Conservation (phyloP, 2,329 filamentous ascomycete genomes). For the Diaporthe longicolla region DNA sequence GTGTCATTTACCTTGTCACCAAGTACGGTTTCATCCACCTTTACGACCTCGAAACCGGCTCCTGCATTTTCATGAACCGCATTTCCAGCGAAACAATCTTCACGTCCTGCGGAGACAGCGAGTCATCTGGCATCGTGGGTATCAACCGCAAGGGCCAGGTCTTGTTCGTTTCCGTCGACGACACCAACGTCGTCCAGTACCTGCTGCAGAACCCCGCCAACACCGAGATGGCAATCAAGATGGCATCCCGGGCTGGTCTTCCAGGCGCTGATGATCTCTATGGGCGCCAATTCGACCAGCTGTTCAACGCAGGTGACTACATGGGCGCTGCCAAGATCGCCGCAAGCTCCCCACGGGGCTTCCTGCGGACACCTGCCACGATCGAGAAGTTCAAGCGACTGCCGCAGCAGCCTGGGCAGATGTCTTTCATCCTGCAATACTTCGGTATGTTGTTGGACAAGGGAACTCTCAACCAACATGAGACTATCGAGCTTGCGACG, state of each 20-base stretch:
- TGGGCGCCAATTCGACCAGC: constrained; percentile 90
- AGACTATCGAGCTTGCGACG: constrained; percentile 92
- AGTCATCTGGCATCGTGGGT: constrained; percentile 89
- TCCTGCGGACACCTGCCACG: constrained; percentile 92
- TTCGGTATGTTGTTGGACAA: constrained; percentile 98
- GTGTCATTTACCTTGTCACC: constrained; percentile 95
- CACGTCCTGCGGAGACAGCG: constrained; percentile 86
- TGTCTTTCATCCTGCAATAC: constrained; percentile 96
- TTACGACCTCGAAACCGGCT: constrained; percentile 95
- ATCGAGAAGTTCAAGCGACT: constrained; percentile 96
- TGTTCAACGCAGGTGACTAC: constrained; percentile 85
- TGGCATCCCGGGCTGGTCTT: constrained; percentile 93
- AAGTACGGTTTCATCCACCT: constrained; percentile 99
- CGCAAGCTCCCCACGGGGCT: constrained; percentile 95
- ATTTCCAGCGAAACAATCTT: constrained; percentile 99
- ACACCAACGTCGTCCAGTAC: constrained; percentile 91
- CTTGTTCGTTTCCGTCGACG: constrained; percentile 92
- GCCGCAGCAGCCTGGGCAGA: constrained; percentile 84
- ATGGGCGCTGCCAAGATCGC: constrained; percentile 94
- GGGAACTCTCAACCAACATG: constrained; percentile 90
- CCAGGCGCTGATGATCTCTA: constrained; percentile 96
- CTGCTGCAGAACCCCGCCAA: constrained; percentile 97
- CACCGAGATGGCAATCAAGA: constrained; percentile 92
- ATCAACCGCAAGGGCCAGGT: constrained; percentile 99
- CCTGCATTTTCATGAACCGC: constrained; percentile 99